Percentiles rank a stretch among this genome's conserved stretches.
Conservation (phyloP, 495 filamentous ascomycete genomes). For the Penicillium ucsense region DNA sequence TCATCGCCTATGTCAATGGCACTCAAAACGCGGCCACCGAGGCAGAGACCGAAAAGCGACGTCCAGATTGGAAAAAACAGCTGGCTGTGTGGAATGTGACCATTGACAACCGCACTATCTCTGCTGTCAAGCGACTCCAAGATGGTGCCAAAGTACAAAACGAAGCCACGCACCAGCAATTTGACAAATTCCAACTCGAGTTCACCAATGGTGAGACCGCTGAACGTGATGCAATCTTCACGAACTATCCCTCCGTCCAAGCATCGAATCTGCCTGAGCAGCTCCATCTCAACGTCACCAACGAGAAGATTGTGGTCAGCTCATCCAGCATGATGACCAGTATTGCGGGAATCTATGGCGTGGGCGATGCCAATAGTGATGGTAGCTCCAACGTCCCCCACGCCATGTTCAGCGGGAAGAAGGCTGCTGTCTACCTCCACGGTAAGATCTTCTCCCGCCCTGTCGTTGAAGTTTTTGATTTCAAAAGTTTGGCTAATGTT, state of each 20-base stretch:
- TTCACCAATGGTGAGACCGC: conserved; percentile 37
- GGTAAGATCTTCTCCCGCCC: conserved; percentile 24
- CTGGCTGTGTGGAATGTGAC: conserved; percentile 37
- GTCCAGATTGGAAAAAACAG: conserved; percentile 37
- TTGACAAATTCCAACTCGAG: conserved; percentile 45
- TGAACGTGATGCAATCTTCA: conserved; percentile 40
- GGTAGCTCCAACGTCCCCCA: conserved; percentile 51
- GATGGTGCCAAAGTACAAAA: conserved; percentile 30
- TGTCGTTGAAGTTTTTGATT: not conserved
- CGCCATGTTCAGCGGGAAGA: conserved; percentile 48
- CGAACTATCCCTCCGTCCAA: conserved; percentile 40
- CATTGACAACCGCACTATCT: conserved; percentile 46
- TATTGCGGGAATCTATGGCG: conserved; percentile 40
- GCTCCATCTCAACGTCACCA: conserved; percentile 33
- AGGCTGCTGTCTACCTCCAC: conserved; percentile 45
- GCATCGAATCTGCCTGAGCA: conserved; percentile 22
- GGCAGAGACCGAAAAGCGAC: conserved; percentile 24
- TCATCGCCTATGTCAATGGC: conserved; percentile 45
- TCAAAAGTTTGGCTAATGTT: not conserved
- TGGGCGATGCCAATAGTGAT: conserved; percentile 49
- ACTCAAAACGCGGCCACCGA: conserved; percentile 35
- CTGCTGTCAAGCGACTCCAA: conserved; percentile 34
- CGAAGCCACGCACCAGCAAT: conserved; percentile 20
- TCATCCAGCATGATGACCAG: conserved; percentile 34
- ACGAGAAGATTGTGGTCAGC: conserved; percentile 37